Evolutionary conservation across 2,329 filamentous ascomycete species (phyloP), one percentile per base, ranked within the genome.

Genomic region (Septoria petroselini): DNA sequence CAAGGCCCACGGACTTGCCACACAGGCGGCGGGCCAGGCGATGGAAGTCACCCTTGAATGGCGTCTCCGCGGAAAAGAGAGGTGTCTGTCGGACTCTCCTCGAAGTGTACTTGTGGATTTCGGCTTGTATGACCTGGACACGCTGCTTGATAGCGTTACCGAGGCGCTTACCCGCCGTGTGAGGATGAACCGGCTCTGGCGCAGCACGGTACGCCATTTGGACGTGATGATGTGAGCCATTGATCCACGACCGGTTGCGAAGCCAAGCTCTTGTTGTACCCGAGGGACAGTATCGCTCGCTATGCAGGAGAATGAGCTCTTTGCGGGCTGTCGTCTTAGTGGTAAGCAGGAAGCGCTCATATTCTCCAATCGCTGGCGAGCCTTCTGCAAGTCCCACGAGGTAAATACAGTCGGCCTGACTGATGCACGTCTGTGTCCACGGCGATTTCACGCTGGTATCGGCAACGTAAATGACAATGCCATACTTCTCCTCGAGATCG

Each of bases 361-460:
- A 98, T 67, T 98, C 94, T 34, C 93, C 93, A 58, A 97, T 93
- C 37, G 81, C 84, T 0, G 93, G 86, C 2, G 91, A 95, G 0
- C 86, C 85, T 66, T 97, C 93, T 1, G 91, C 93, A 11, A 97
- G 73, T 1, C 90, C 93, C 21, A 98, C 89, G 7, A 98, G 77
- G 6, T 98, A 77, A 57, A 98, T 96, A 60, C 91, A 96, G 70
- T 98, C 93, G 1, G 93, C 93, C 70, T 98, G 93, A 12, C 86
- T 86, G 58, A 98, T 96, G 67, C 94, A 98, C 0, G 93, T 97
- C 64, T 96, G 90, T 0, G 94, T 98, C 93, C 93, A 98, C 0
- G 91, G 91, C 1, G 94, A 89, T 62, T 95, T 97, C 62, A 97
- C 93, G 53, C 84, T 95, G 3, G 94, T 98, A 68, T 98, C 93